Evolutionary conservation across 2,329 filamentous ascomycete species (phyloP), one percentile per base, ranked within the genome.

Genomic region (Hirsutella rhossiliensis): DNA sequence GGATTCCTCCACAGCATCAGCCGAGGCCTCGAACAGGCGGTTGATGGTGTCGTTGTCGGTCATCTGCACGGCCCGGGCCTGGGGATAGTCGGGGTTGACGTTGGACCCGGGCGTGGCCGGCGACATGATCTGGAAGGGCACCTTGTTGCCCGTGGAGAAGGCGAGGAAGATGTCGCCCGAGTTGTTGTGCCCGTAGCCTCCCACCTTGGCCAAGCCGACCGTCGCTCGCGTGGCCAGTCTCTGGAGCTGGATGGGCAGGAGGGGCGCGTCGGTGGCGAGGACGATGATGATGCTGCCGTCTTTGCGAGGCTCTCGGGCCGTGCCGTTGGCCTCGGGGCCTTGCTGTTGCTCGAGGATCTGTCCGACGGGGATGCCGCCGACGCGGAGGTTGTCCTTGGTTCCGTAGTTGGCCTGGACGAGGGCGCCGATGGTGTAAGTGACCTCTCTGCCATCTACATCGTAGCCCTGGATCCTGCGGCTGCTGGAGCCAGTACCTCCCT

Each of bases 341-440:
- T 36, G 19, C 19, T 31, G 17, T 11, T 41, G 18, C 30, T 70
- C 64, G 17, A 83, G 63, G 40, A 80, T 62, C 37, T 70, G 69
- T 0, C 80, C 81, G 5, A 84, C 65, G 0, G 80, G 78, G 3
- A 80, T 72, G 2, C 79, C 77, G 1, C 69, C 67, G 46, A 84
- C 73, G 36, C 68, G 66, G 43, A 84, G 67, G 50, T 78, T 71
- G 36, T 68, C 60, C 46, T 67, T 65, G 29, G 65, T 62, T 11
- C 80, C 80, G 54, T 83, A 84, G 56, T 84, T 84, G 39, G 75
- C 71, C 57, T 83, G 79, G 3, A 80, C 75, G 8, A 85, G 63
- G 2, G 73, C 78, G 1, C 67, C 80, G 18, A 84, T 66, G 0
- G 73, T 80, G 52, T 77, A 83, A 3, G 62, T 59, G 44, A 60